Conservation (phyloP, 140 eudicot genomes). For the Ambrosia hybrid region DNA sequence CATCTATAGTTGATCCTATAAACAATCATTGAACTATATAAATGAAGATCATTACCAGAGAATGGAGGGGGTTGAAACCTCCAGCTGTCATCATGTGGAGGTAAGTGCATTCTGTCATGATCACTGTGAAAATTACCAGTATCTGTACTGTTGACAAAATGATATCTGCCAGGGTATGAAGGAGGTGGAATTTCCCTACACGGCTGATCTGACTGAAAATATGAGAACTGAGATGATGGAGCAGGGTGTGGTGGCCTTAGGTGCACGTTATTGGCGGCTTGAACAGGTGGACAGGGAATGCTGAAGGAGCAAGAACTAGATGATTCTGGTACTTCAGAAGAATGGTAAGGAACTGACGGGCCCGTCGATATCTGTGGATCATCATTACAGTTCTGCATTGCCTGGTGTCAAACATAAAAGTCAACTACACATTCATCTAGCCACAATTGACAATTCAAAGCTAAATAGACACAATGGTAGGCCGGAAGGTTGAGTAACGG, state of each 20-base stretch:
- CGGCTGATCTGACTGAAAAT: slow-evolving; percentile 64
- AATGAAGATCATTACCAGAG: slow-evolving; percentile 48
- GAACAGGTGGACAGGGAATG: slow-evolving; percentile 40
- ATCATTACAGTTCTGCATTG: slow-evolving; percentile 38
- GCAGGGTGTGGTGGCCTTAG: slow-evolving; percentile 82
- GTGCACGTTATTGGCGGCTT: slow-evolving; percentile 39
- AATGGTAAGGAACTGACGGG: slow-evolving; percentile 34
- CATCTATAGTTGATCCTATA: neutral
- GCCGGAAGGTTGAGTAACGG: too few relatives aligned
- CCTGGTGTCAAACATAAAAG: neutral
- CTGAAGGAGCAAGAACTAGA: slow-evolving; percentile 40
- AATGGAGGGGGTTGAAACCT: slow-evolving; percentile 57
- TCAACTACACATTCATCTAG: neutral
- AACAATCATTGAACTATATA: neutral
- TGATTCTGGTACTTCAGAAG: slow-evolving; percentile 43
- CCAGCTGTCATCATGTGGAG: slow-evolving; percentile 75
- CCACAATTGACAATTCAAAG: slow-evolving; percentile 1
- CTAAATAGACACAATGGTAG: neutral
- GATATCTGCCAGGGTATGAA: slow-evolving; percentile 59
- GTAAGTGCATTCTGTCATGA: slow-evolving; percentile 58
- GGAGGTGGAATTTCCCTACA: slow-evolving; percentile 59
- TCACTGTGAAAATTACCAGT: slow-evolving; percentile 64
- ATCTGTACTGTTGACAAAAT: slow-evolving; percentile 49
- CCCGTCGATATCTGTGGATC: slow-evolving; percentile 26
- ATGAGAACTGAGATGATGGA: slow-evolving; percentile 85